Base-by-base conservation (phyloP, 2,329 filamentous ascomycete genomes). In the Periconia sp. region DNA sequence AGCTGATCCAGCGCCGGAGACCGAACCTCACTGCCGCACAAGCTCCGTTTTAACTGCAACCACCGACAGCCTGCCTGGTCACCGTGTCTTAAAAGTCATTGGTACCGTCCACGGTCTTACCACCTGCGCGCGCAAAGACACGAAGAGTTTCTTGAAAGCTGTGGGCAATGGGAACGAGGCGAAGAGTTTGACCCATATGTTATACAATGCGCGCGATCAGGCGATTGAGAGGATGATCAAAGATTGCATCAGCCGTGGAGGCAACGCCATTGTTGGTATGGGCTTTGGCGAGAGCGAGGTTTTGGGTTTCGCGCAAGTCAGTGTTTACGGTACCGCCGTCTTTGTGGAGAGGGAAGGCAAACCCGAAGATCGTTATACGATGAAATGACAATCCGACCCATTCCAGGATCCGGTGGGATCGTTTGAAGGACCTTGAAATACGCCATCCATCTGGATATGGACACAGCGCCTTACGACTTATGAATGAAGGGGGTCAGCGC, bases 171-270 rank as follows among this genome's bases (percentile, higher is more conserved):
- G 58, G 38, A 65, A 54, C 33, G 65, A 68, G 38, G 53, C 64
- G 4, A 68, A 61, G 43, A 57, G 48, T 4, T 37, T 68, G 17
- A 68, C 65, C 5, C 52, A 57, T 19, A 59, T 61, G 35, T 42
- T 68, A 0, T 68, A 68, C 41, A 59, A 63, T 17, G 63, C 62
- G 11, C 52, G 65, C 15, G 64, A 68, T 28, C 60, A 65, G 37
- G 65, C 65, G 0, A 59, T 65, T n/a, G 65, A 68, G 30, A 46
- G 65, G 7, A 62, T 68, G 52, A 50, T 67, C 7, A 53, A 55
- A n/a, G 63, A 68, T 38, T 66, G 63, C 12, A 50, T 68, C 9
- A 43, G 45, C 6, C 54, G 59, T 21, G 65, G 65, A 4, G 64
- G 62, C 12, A 68, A 68, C 37, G 65, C 65, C 1, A 50, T 65